Evolutionary conservation across 768 basidiomycete genomes (phyloP), one percentile per base, ranked within the genome.

Genomic region (Lenzites betulinus): DNA sequence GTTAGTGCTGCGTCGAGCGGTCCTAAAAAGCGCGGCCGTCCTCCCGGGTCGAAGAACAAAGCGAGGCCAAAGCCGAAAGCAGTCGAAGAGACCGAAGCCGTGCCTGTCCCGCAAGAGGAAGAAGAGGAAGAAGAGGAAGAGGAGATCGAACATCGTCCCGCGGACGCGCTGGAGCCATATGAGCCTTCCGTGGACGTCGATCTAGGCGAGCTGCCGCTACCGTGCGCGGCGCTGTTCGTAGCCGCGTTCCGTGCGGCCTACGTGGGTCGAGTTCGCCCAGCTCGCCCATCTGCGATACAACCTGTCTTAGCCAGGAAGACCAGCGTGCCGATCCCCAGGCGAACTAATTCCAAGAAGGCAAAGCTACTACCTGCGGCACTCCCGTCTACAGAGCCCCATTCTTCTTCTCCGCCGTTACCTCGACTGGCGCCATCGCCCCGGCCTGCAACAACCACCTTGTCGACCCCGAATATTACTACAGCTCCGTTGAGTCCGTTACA

Each of bases 1-100:
- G n/a, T 25, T 44, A 8, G 12, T 30, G n/a, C 33, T 38, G 9
- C 20, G n/a, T 35, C 1, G 28, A 54, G 2, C 36, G n/a, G n/a
- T n/a, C n/a, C 58, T 0, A 46, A 23, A 26, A 60, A 51, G 20
- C 59, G 53, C 48, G 59, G 59, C 8, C 59, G 59, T 2, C 53
- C 53, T 2, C 39, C 22, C 18, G 51, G 51, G 18, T 38, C 44
- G 15, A 46, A 36, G 9, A 33, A 22, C 36, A 49, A 50, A 33
- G 13, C 39, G 8, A 54, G 43, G 33, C 26, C 9, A 22, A 12
- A 13, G 16, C 33, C 11, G 15, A 26, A 23, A 35, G 7, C 35
- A 7, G 35, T 36, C 7, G 35, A 36, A 13, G n/a, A n/a, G n/a
- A n/a, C n/a, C n/a, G n/a, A n/a, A n/a, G n/a, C n/a, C 11, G 30